Evolutionary conservation across 148 eudicot species (phyloP).

Genomic region (Polygonum maritimum): DNA sequence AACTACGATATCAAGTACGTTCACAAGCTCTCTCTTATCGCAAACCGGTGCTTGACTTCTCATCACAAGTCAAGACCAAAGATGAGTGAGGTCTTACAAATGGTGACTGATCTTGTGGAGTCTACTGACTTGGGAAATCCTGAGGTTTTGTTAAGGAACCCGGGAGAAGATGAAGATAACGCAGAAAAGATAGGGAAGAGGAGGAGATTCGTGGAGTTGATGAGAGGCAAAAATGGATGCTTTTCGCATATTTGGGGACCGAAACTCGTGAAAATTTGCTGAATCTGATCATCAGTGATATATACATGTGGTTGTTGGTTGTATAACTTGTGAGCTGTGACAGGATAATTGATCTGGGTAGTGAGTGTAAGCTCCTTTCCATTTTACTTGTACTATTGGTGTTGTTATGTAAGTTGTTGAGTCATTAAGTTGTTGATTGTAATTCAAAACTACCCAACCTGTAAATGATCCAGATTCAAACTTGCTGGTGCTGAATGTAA

Average conservation of each 20-base stretch:
- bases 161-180: neutral
- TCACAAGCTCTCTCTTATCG: conserved; percentile 37
- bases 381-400: neutral
- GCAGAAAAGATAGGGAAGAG: neutral
- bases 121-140: conserved; percentile 9
- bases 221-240: neutral
- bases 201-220: neutral
- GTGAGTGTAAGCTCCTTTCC: conserved; percentile 3
- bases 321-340: neutral
- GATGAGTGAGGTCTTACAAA: conserved; percentile 45
- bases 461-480: neutral
- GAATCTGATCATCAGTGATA: neutral
- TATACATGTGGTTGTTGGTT: neutral
- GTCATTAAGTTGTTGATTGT: neutral
- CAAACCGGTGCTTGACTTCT: conserved; percentile 38
- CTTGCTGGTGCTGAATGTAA: neutral
- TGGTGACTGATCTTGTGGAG: conserved; percentile 31
- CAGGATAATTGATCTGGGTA: neutral
- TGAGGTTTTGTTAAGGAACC: neutral
- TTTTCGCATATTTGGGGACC: conserved; percentile 4
- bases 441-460: neutral
- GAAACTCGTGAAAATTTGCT: neutral
- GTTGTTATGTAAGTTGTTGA: neutral
- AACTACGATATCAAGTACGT: conserved; percentile 35
- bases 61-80: conserved; percentile 43